Evolutionary conservation across 2,329 filamentous ascomycete genomes (phyloP).

Genomic region (Fusarium sacchari): DNA sequence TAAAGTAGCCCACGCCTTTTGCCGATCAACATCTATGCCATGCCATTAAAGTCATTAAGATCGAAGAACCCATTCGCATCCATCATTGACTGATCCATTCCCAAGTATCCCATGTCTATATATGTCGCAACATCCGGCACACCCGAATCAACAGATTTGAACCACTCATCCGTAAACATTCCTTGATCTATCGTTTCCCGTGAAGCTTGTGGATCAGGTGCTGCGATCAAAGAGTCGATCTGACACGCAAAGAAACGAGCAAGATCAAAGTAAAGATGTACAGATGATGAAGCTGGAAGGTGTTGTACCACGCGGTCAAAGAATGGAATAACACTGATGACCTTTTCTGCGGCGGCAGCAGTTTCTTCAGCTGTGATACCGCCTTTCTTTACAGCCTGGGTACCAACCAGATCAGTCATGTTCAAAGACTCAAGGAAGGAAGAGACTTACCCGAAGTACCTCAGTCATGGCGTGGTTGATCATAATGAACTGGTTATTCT

Average conservation of each 20-base stretch:
- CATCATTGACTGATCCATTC: slow-evolving; percentile 9
- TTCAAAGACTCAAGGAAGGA: accelerated
- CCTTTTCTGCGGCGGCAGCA: slow-evolving; percentile 1
- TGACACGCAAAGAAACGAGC: slow-evolving; percentile 24
- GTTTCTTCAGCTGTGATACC: not conserved
- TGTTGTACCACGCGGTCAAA: slow-evolving; percentile 11
- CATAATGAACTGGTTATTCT: slow-evolving; percentile 20
- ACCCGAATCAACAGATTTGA: slow-evolving; percentile 8
- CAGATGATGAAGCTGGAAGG: not conserved
- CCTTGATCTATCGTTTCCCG: slow-evolving; percentile 6
- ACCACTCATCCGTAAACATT: slow-evolving; percentile 23
- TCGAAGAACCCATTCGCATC: not conserved
- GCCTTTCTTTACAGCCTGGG: slow-evolving; percentile 8
- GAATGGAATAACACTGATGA: not conserved
- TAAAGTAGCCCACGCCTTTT: not conserved
- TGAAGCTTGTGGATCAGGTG: not conserved
- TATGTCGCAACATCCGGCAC: not conserved
- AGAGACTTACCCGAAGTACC: not conserved
- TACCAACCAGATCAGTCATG: not conserved
- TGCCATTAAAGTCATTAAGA: not conserved
- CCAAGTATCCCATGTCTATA: slow-evolving; percentile 16
- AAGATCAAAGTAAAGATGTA: slow-evolving; percentile 10
- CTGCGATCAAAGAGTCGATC: not conserved
- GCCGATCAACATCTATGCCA: not conserved
- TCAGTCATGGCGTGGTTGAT: slow-evolving; percentile 5